phyloP scores from a whole-genome alignment of 1,139 yeast genomes.

The Sugiyamaella neomexicana region DNA sequence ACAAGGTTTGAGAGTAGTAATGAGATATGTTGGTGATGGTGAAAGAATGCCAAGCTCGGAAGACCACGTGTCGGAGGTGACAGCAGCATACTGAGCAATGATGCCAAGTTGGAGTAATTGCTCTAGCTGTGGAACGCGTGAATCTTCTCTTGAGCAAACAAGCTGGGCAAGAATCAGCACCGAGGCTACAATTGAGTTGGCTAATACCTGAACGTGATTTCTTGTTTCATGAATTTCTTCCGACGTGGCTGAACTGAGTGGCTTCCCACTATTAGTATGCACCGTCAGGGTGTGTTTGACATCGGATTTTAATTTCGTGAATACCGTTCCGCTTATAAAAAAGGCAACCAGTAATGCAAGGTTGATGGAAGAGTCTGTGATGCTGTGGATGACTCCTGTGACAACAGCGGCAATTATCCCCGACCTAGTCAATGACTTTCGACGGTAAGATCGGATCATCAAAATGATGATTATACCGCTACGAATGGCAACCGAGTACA shows the following conservation, averaged over 20 bases:
- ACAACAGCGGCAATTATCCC: slow-evolving; percentile 45
- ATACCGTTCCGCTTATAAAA: slow-evolving; percentile 45
- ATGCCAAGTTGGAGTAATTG: slow-evolving; percentile 38
- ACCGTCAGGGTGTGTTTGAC: slow-evolving; percentile 36
- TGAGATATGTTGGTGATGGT: slow-evolving; percentile 42
- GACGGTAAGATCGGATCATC: slow-evolving; percentile 38
- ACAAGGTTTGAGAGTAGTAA: slow-evolving; percentile 46
- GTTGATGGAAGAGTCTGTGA: slow-evolving; percentile 42
- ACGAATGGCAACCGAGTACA: neutral
- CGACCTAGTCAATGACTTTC: slow-evolving; percentile 42
- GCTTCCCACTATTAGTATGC: slow-evolving; percentile 13
- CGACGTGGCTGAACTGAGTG: slow-evolving; percentile 19
- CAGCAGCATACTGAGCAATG: slow-evolving; percentile 49
- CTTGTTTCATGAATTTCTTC: slow-evolving; percentile 35
- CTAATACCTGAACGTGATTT: slow-evolving; percentile 47
- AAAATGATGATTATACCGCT: slow-evolving; percentile 14
- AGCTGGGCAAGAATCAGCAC: slow-evolving; percentile 28
- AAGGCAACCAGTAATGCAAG: slow-evolving; percentile 43
- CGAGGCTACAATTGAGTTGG: slow-evolving; percentile 45
- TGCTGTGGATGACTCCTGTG: slow-evolving; percentile 46
- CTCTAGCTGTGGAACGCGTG: neutral
- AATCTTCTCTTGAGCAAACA: neutral
- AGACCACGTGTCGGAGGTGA: slow-evolving; percentile 52
- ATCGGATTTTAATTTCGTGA: slow-evolving; percentile 45
- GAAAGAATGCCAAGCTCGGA: slow-evolving; percentile 52